Base-by-base conservation (phyloP, 1,284 basidiomycete species). In the Agaricales sp. region DNA sequence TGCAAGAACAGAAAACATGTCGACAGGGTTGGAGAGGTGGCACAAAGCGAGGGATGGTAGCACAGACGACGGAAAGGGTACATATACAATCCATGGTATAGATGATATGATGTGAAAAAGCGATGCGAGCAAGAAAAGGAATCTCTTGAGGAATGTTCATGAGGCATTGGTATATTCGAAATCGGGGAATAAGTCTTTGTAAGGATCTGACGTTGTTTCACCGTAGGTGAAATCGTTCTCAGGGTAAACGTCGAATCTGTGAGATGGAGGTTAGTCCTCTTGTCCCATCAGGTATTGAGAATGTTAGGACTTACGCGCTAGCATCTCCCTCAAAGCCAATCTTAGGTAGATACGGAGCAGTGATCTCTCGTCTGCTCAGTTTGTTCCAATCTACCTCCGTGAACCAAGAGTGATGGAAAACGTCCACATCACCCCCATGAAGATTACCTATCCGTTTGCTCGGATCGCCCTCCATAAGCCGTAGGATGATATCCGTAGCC, bases 361-460 rank as follows among this genome's bases (percentile, higher is more conserved):
- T 90, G 50, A 99, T 97, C 61, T 97, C 92, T 53, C 92, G 73
- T 47, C 78, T 75, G 59, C 78, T 80, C 50, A 99, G 69, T 64
- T 85, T 82, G 52, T 81, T 80, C 95, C 95, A 99, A 57, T 95
- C 90, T 18, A 99, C 95, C 66, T 99, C 96, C 44, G 80, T 76
- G 61, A 97, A 98, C 95, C 95, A 98, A n/a, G 82, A 76, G 63
- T 98, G 95, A 6, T 83, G 83, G 60, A 98, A 97, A 52, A 99
- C 93, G 64, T 98, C 95, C 23, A 85, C 85, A 13, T 90, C 89
- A n/a, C 94, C 95, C 54, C 91, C 79, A 43, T 80, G 77, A 71
- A 98, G 64, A 68, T 99, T 99, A 3, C 96, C 95, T 62, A 86
- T 96, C 14, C 95, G 85, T 63, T 90, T 88, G 26, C 90, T 87